Evolutionary conservation across 768 basidiomycete species (phyloP), one percentile per base, ranked within the genome.

Genomic region (Rhodotorula babjevae): DNA sequence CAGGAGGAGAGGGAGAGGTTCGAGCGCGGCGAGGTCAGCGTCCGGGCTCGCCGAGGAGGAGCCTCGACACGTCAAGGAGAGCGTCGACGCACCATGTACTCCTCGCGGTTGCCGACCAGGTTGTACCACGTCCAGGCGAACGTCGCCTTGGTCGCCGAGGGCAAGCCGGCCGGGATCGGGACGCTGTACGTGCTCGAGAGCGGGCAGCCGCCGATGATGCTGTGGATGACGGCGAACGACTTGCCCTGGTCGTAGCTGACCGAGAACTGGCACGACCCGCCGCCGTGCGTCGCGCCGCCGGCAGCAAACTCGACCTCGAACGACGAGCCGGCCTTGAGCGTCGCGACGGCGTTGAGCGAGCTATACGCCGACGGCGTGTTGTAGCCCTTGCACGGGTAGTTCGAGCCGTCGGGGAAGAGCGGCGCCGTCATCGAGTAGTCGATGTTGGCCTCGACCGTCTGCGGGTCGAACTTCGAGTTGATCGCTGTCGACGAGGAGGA

Each of bases 111-210:
- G 25, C 81, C 81, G 59, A 76, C 65, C 55, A 69, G 61, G 77
- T 83, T 83, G 76, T 81, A 80, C 82, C 82, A 83, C 44, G 76
- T 76, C 82, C 82, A 83, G 19, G 79, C 76, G 65, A 83, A 82
- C 19, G 81, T 68, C 7, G 80, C 80, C 36, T 79, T 75, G 14
- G 78, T 80, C 2, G 62, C 65, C 0, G 75, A 66, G 3, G 82
- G 82, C 0, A 81, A 78, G 25, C 79, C 72, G 6, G 42, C 40
- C 2, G 82, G 82, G 56, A 83, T 79, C 14, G 75, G 71, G 29
- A 83, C 74, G n/a, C 75, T 63, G 68, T 78, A 79, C 10, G 65
- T 75, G 44, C 63, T 53, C 42, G 77, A 73, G 57, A 80, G 66
- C 42, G 80, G 71, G 66, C 82, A 82, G 10, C 82, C 82, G 14